These are phyloP conservation scores for Petunia hybrid DNA, from an alignment of 305 asterid species.

Conservation along the genomic window DNA sequence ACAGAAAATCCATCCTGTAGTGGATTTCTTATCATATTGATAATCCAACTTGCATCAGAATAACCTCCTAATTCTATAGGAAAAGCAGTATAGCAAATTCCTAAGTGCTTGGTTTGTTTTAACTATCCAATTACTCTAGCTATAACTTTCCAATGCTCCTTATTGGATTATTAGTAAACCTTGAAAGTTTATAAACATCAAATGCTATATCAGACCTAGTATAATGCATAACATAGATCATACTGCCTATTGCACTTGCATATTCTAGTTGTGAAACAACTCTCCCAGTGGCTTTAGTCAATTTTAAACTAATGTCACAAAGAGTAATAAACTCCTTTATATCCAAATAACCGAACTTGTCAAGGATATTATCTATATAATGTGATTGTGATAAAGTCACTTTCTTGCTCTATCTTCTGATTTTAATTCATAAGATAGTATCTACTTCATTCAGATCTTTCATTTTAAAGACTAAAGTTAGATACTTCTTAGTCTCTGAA, in stretches of 20 bases:
- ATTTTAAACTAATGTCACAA: background rate
- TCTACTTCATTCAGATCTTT: too few relatives aligned
- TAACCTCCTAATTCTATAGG: background rate
- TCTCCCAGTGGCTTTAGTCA: background rate
- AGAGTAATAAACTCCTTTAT: background rate
- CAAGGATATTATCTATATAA: background rate
- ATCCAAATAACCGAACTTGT: background rate
- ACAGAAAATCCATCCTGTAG: background rate
- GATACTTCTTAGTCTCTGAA: background rate
- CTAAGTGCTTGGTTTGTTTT: background rate
- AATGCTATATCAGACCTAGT: background rate
- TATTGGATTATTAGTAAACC: background rate
- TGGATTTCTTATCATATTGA: background rate
- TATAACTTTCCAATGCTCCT: background rate
- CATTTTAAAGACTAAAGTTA: background rate
- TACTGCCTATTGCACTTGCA: background rate
- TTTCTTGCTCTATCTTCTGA: background rate
- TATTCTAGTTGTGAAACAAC: background rate
- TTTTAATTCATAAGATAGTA: background rate
- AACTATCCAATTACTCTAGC: background rate
- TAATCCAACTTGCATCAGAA: conserved; percentile 11
- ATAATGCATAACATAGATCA: too few relatives aligned
- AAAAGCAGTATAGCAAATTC: background rate
- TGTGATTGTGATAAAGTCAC: conserved; percentile 3
- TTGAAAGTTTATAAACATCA: background rate